phyloP scores from a whole-genome alignment of 352 stramenopile genomes.

The Globisporangium splendens region DNA sequence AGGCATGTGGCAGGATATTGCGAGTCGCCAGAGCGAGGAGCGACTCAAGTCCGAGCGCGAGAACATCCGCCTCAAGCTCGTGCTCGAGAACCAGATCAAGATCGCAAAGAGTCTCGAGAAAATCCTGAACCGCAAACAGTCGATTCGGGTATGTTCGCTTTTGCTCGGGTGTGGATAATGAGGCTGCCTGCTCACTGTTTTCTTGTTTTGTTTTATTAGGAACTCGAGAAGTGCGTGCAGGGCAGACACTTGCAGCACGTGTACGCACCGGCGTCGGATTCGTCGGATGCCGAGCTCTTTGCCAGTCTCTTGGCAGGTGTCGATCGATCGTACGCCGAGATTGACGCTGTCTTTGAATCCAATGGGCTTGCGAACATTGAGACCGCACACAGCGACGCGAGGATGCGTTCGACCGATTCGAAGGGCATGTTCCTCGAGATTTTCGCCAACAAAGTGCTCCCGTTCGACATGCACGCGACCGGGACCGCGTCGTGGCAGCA shows the following conservation, averaged over 20 bases:
- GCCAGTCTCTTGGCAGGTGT: neutral
- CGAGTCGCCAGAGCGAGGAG: conserved; percentile 1
- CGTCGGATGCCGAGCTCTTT: conserved; percentile 4
- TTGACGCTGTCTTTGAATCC: conserved; percentile 8
- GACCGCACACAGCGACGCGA: neutral
- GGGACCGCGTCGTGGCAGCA: conserved; percentile 10
- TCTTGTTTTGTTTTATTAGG: neutral
- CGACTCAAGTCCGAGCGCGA: conserved; percentile 3
- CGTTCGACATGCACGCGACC: conserved; percentile 9
- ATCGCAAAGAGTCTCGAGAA: conserved; percentile 4
- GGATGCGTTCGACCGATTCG: neutral
- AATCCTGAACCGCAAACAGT: neutral
- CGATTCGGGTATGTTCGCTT: neutral
- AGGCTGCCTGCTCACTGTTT: too few species aligned
- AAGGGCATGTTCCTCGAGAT: conserved; percentile 14
- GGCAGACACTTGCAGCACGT: neutral
- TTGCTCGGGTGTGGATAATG: too few species aligned
- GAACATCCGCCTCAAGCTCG: conserved; percentile 9
- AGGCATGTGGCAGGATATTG: conserved; percentile 2
- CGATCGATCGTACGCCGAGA: conserved; percentile 5
- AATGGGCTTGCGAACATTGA: conserved; percentile 1
- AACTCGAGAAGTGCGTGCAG: conserved; percentile 1
- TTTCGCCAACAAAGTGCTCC: conserved; percentile 11
- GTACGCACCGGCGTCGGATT: neutral
- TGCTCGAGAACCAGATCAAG: conserved; percentile 9